phyloP scores from a whole-genome alignment of 148 eudicot species.

The Suaeda aralocaspica region DNA sequence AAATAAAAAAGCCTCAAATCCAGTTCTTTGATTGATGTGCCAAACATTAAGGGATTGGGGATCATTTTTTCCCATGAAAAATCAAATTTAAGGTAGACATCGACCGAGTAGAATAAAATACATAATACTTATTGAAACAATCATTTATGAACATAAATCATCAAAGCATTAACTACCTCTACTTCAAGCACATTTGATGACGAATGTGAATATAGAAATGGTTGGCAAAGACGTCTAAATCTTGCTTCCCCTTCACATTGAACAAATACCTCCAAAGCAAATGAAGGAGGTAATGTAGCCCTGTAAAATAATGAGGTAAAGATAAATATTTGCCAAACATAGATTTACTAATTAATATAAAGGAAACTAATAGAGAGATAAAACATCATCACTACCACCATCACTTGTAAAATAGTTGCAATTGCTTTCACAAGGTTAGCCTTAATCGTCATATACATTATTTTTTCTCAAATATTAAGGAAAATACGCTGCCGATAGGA shows the following conservation, averaged over 20 bases:
- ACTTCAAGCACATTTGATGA: constrained; percentile 94
- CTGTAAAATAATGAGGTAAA: constrained; percentile 36
- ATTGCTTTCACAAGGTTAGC: too few relatives aligned
- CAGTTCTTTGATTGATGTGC: too few relatives aligned
- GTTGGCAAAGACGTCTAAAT: constrained; percentile 89
- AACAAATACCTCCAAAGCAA: constrained; percentile 96
- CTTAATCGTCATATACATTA: too few relatives aligned
- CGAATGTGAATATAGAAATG: constrained; percentile 89
- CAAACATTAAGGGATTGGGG: too few relatives aligned
- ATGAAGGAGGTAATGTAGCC: constrained; percentile 97
- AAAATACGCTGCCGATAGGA: too few relatives aligned
- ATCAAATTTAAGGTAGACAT: too few relatives aligned
- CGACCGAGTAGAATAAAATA: too few relatives aligned
- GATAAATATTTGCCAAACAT: not conserved
- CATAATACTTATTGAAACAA: not conserved
- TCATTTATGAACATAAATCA: not conserved
- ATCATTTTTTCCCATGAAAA: too few relatives aligned
- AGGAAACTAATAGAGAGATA: not conserved
- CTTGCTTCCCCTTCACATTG: constrained; percentile 98
- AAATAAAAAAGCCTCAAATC: too few relatives aligned
- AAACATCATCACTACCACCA: not conserved
- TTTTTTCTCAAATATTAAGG: too few relatives aligned
- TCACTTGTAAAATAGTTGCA: too few relatives aligned
- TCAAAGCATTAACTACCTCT: constrained; percentile 54
- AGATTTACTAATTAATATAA: not conserved